phyloP scores from a whole-genome alignment of 352 stramenopile species.

The Poterioochromonas sp. region DNA sequence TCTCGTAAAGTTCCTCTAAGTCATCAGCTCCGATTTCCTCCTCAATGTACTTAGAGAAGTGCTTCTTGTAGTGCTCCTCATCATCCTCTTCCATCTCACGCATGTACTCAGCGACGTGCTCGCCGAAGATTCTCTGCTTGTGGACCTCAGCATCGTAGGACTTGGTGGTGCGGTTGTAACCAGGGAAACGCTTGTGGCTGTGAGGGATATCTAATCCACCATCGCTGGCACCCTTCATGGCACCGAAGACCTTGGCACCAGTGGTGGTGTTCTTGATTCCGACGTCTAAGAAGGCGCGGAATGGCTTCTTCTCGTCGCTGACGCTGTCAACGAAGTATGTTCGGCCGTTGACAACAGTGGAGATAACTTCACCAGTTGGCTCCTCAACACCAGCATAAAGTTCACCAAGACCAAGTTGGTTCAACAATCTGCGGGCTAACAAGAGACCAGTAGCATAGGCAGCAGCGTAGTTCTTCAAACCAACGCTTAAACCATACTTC shows the following conservation, averaged over 20 bases:
- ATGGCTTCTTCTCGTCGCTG: constrained; percentile 92
- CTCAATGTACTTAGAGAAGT: constrained; percentile 90
- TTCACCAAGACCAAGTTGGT: constrained; percentile 95
- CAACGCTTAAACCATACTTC: constrained; percentile 87
- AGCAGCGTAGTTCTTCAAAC: constrained; percentile 98
- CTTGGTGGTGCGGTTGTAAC: constrained; percentile 97
- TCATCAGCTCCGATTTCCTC: constrained; percentile 82
- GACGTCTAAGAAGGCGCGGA: constrained; percentile 94
- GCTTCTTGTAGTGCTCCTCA: constrained; percentile 90
- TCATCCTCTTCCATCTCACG: constrained; percentile 98
- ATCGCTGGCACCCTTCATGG: constrained; percentile 95
- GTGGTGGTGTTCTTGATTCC: constrained; percentile 92
- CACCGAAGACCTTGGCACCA: constrained; percentile 95
- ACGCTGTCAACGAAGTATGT: constrained; percentile 99
- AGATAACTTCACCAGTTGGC: constrained; percentile 50
- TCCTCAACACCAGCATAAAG: constrained; percentile 78
- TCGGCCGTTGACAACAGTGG: constrained; percentile 83
- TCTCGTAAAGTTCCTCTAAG: constrained; percentile 71
- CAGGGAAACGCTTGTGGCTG: constrained; percentile 97
- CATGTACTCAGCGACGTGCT: constrained; percentile 98
- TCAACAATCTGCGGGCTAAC: constrained; percentile 83
- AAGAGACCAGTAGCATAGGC: constrained; percentile 94
- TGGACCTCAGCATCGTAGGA: constrained; percentile 95
- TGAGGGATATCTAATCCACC: constrained; percentile 97
- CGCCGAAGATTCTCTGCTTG: constrained; percentile 93